A percentile compares a stretch with the other conserved stretches of the same genome.
These are phyloP conservation scores for Fraxinus pennsylvanica DNA, from an alignment of 257 asterid species.

Conservation along the genomic window DNA sequence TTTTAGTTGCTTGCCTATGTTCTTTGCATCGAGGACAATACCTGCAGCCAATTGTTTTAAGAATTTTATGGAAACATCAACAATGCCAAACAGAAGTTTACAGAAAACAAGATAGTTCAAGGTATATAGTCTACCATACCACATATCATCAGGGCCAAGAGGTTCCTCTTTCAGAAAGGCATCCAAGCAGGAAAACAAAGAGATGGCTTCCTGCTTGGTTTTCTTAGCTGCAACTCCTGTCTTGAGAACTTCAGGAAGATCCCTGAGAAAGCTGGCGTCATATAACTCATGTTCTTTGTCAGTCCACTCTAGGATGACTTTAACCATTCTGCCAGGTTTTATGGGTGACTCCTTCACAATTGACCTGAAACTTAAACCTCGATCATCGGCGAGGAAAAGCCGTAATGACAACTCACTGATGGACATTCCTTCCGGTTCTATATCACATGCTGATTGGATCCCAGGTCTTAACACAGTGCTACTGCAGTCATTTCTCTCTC, in stretches of 20 bases:
- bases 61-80: conserved; percentile 12
- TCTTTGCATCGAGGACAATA: conserved; percentile 94
- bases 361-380: conserved; percentile 62
- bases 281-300: conserved; percentile 62
- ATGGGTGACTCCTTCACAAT: conserved; percentile 62
- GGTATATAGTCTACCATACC: conserved; percentile 43
- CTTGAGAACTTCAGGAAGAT: conserved; percentile 84
- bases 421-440: conserved; percentile 51
- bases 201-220: conserved; percentile 84
- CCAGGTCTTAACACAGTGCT: conserved; percentile 37
- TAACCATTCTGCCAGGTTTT: conserved; percentile 44
- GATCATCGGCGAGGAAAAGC: conserved; percentile 69
- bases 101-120: conserved; percentile 14
- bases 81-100: conserved; percentile 4
- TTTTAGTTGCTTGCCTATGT: conserved; percentile 92
- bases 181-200: conserved; percentile 92
- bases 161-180: conserved; percentile 97
- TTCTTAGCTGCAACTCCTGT: conserved; percentile 71
- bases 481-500: conserved; percentile 35
- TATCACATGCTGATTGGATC: conserved; percentile 39
- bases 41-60: conserved; percentile 47
- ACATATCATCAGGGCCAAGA: conserved; percentile 97
- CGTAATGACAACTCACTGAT: conserved; percentile 60
- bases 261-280: conserved; percentile 70
- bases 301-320: conserved; percentile 82